Base-by-base conservation (phyloP, 2,329 filamentous ascomycete species). In the Lasiodiplodia theobromae region DNA sequence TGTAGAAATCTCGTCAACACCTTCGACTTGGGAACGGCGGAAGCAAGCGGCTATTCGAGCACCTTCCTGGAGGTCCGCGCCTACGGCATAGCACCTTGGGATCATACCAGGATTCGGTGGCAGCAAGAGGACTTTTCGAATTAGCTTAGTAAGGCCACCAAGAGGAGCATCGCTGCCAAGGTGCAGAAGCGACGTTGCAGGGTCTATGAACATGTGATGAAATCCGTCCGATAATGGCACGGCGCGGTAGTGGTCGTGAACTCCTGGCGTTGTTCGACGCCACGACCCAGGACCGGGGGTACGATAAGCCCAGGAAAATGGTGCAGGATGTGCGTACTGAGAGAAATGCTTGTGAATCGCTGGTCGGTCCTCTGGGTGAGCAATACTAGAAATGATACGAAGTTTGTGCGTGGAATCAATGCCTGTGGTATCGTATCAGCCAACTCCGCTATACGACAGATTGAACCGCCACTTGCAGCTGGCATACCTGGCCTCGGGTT, bases 201-300 rank as follows among this genome's bases (percentile, higher is more conserved):
- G 88, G 73, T 91, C 88, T 7, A 87, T 87, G 74, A 90, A 91
- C 5, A 91, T 77, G 44, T 92, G 82, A 72, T 91, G 88, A 68
- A 86, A 80, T 1, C 89, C 89, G 74, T 92, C 90, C 70, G 87
- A 89, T 49, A 92, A 76, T 3, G 90, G 89, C 14, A 90, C 78
- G 2, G 89, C 88, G 56, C 85, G 85, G 72, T 88, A 90, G 72
- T 91, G 88, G 73, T 91, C 88, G 40, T 53, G 52, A 28, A 14
- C 16, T 14, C 49, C 40, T 2, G 56, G 52, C 38, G 47, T 25
- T 31, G 56, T 38, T 21, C 34, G 65, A n/a, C 53, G 25, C 65
- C 52, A 56, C 8, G 25, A 37, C 21, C n/a, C 37, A 8, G 31
- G 38, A 21, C 53, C 70, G n/a, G 75, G 73, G 38, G 73, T 73